Evolutionary conservation across 2,329 filamentous ascomycete genomes (phyloP).

Genomic region (Colletotrichum sp.): DNA sequence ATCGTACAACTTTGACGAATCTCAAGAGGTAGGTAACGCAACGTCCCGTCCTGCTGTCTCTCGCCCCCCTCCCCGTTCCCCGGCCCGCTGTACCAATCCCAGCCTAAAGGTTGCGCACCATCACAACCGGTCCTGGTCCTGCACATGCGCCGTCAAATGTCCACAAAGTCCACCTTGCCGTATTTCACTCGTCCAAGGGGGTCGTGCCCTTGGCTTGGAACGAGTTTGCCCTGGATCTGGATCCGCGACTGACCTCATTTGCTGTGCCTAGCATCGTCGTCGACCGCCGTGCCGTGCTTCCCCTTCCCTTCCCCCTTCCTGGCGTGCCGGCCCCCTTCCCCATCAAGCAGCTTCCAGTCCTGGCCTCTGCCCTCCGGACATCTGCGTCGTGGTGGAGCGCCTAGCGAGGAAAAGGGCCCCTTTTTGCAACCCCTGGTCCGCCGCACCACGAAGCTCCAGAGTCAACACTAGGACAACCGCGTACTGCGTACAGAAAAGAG

Average conservation of each 20-base stretch:
- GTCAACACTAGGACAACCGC: background rate
- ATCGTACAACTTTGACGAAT: background rate
- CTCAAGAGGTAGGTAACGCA: background rate
- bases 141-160: slow-evolving; percentile 1
- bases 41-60: background rate
- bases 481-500: background rate
- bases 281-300: slow-evolving; percentile 8
- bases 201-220: background rate
- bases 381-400: slow-evolving; percentile 18
- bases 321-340: background rate
- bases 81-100: background rate
- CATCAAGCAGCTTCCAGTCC: background rate
- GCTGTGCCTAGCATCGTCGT: slow-evolving; percentile 13
- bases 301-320: background rate
- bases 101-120: slow-evolving; percentile 3
- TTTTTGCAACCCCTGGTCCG: slow-evolving; percentile 14
- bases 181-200: background rate
- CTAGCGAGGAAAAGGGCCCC: slow-evolving; percentile 8
- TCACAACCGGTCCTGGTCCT: background rate
- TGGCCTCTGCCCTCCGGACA: background rate
- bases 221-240: background rate
- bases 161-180: background rate
- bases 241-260: slow-evolving; percentile 21
- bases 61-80: background rate
- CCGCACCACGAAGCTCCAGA: slow-evolving; percentile 18